These are phyloP conservation scores for Benincasa hispida DNA, from an alignment of 306 rosid species.

Conservation along the genomic window DNA sequence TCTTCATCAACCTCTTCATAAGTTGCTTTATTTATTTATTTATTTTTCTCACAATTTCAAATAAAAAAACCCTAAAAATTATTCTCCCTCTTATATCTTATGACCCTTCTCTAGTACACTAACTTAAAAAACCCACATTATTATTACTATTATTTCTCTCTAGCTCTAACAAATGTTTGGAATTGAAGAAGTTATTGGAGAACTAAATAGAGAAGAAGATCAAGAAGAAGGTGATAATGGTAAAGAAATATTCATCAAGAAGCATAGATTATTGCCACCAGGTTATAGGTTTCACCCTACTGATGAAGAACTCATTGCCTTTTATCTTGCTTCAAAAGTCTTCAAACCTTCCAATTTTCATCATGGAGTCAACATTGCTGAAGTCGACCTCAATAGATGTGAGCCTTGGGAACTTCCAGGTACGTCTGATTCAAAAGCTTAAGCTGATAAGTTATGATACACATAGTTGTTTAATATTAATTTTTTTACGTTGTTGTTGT, in stretches of 20 bases:
- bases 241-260: background rate
- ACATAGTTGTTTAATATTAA: too few relatives aligned
- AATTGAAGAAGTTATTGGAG: conserved; percentile 40
- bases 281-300: conserved; percentile 83
- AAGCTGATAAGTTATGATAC: background rate
- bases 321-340: conserved; percentile 51
- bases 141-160: background rate
- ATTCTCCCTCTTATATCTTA: too few relatives aligned
- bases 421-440: background rate
- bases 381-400: conserved; percentile 63
- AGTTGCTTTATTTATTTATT: too few relatives aligned
- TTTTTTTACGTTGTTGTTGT: too few relatives aligned
- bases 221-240: background rate
- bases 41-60: background rate
- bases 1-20: background rate
- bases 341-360: conserved; percentile 15
- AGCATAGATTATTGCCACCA: conserved; percentile 63
- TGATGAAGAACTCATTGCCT: conserved; percentile 68
- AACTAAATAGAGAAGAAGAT: conserved; percentile 10
- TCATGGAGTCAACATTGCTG: conserved; percentile 33
- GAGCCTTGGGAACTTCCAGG: conserved; percentile 94
- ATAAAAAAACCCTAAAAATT: too few relatives aligned
- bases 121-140: background rate
- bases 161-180: conserved; percentile 16
- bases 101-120: too few relatives aligned